These are phyloP conservation scores for Populus alba DNA, from an alignment of 345 rosid species.

Conservation along the genomic window DNA sequence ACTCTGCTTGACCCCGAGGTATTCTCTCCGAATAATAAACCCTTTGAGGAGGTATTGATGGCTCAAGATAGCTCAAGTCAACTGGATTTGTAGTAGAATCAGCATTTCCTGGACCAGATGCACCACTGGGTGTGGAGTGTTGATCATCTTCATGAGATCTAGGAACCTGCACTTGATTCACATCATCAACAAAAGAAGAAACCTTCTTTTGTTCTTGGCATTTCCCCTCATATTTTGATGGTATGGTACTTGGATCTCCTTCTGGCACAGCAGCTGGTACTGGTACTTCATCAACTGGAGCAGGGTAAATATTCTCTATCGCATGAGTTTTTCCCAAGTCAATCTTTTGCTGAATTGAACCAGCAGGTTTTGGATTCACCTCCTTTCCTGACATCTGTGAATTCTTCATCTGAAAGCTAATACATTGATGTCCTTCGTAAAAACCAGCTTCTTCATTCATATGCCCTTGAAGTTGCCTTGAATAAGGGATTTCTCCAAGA, in stretches of 20 bases:
- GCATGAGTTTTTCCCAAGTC: slow-evolving; percentile 31
- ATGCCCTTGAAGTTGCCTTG: slow-evolving; percentile 40
- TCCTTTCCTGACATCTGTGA: slow-evolving; percentile 34
- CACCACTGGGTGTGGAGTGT: slow-evolving; percentile 35
- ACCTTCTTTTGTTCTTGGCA: slow-evolving; percentile 35
- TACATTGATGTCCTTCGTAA: slow-evolving; percentile 34
- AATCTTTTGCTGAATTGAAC: slow-evolving; percentile 31
- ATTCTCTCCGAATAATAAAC: slow-evolving; percentile 68
- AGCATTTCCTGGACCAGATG: slow-evolving; percentile 33
- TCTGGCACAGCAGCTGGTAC: slow-evolving; percentile 10
- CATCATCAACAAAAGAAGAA: slow-evolving; percentile 42
- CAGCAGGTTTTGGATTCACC: slow-evolving; percentile 36
- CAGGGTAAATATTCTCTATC: slow-evolving; percentile 26
- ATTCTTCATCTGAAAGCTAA: slow-evolving; percentile 42
- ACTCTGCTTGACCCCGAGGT: slow-evolving; percentile 63
- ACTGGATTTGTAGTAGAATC: slow-evolving; percentile 50
- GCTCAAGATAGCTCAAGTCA: slow-evolving; percentile 52
- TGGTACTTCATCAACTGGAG: slow-evolving; percentile 37
- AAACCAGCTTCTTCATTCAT: slow-evolving; percentile 39
- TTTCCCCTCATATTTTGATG: slow-evolving; percentile 29
- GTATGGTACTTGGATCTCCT: slow-evolving; percentile 33
- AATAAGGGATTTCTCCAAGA: slow-evolving; percentile 32
- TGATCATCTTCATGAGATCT: slow-evolving; percentile 44
- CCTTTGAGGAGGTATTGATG: slow-evolving; percentile 47
- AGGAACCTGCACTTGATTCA: slow-evolving; percentile 38